Evolutionary conservation across 2,329 filamentous ascomycete genomes (phyloP), one percentile per base, ranked within the genome.

Genomic region (Aspergillus ruber): DNA sequence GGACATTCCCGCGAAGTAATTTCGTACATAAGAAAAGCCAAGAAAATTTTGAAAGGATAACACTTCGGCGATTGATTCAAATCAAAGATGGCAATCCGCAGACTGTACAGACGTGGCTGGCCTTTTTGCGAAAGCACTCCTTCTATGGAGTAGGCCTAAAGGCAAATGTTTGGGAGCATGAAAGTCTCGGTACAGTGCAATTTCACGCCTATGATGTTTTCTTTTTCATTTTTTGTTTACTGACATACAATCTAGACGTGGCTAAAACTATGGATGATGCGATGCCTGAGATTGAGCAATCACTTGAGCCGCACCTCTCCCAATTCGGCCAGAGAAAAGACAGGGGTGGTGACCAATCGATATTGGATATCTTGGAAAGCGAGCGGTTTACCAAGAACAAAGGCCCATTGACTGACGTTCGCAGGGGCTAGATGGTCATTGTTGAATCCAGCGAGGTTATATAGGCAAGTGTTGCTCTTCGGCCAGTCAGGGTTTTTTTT

Each of bases 71-170:
- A 12, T 69, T 96, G 60, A 90, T 98, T 45, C 90, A 95, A 70
- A 93, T 98, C 62, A 85, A 88, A 56, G 93, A 97, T 63, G 93
- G 90, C 0, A 79, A 96, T 61, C 84, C 90, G 0, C 88, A 96
- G 66, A 85, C 83, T 1, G 90, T 98, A 32, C 86, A 94, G 69
- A 70, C 90, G 23, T 98, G 93, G 93, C 74, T 98, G 49, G 90
- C 89, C 0, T 97, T 95, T 65, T 68, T 98, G 63, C 82, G 87
- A 63, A 95, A 95, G 71, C 86, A 96, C 65, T 88, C 90, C 38
- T 95, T 93, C 66, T 88, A 94, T 57, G 93, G 93, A n/a, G 85
- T 97, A 36, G 93, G 93, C 60, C 94, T 98, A 90, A 98, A 98
- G 78, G 93, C 93, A 45, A 96, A 98, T 66, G 80, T 97, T 43